Conservation (phyloP, 345 rosid genomes). For the Noccaea bulbosa region DNA sequence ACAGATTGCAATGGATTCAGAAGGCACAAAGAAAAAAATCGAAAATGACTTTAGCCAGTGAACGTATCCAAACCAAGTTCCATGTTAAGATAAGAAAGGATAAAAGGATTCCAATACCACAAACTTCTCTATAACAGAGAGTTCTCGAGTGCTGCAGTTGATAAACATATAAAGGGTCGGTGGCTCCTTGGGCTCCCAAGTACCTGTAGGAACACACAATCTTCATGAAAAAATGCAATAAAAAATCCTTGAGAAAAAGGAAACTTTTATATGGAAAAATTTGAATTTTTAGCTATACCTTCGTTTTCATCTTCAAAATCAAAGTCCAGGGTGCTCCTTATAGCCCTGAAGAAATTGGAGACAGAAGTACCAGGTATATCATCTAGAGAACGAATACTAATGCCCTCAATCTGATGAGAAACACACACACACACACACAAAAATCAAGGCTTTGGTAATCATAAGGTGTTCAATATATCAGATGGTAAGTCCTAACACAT, state of each 20-base stretch:
- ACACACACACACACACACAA: conserved; percentile 28
- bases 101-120: conserved; percentile 61
- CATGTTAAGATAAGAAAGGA: conserved; percentile 30
- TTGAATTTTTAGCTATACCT: conserved; percentile 53
- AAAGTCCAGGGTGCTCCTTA: conserved; percentile 88
- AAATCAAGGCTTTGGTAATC: conserved; percentile 31
- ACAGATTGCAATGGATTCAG: neutral
- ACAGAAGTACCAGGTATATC: conserved; percentile 73
- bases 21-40: neutral
- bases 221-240: conserved; percentile 8
- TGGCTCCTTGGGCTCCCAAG: conserved; percentile 76
- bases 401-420: conserved; percentile 73
- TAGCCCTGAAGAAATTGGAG: conserved; percentile 76
- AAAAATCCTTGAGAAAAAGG: neutral
- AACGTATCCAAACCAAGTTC: conserved; percentile 23
- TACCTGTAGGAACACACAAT: conserved; percentile 53
- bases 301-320: conserved; percentile 91
- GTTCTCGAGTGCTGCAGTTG: conserved; percentile 92
- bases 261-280: neutral
- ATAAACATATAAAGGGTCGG: conserved; percentile 84
- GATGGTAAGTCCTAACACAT: conserved; percentile 12
- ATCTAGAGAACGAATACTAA: conserved; percentile 76
- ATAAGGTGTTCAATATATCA: conserved; percentile 12
- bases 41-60: conserved; percentile 18
- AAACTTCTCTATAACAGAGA: conserved; percentile 81